Base-by-base conservation (phyloP, 306 rosid genomes). In the Abrus precatorius region DNA sequence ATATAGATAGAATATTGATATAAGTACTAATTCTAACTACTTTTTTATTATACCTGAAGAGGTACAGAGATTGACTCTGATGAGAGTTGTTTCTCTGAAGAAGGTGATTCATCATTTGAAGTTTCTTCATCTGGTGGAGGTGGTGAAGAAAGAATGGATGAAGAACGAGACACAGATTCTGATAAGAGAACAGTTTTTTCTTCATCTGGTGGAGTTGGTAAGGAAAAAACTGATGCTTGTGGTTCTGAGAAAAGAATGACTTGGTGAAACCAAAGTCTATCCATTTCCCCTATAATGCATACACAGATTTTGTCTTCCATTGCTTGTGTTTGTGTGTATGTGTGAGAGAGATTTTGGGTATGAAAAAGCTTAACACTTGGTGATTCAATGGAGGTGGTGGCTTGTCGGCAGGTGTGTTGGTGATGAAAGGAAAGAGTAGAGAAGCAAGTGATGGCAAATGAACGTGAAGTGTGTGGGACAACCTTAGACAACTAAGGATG, bases 191-290 rank as follows among this genome's bases (percentile, higher is more conserved):
- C 69, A 75, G 68, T 48, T 0, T 83, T 69, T 74, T 83, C 59
- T 8, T 75, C 57, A 38, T 61, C 76, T 53, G 80, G 67, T 29
- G 76, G 81, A 67, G 52, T 5, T 43, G 53, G 53, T 66, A 66
- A 43, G 3, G 72, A 66, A 43, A 28, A 45, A 63, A 72, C 30
- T 67, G 78, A n/a, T 28, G 76, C 13, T 36, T 74, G 3, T 52
- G 97, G 93, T 68, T 85, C 69, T 4, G 93, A 67, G 83, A 80
- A 87, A 57, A 94, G 90, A 87, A 92, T 79, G 49, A 86, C 67
- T 72, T 91, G 93, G 80, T 85, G 90, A 84, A 88, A 92, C 98
- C 98, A 94, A 36, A 92, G 97, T 33, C 75, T 75, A 72, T 94
- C 94, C 92, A 94, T 92, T 82, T 90, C 86, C 40, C 73, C 92